Base-by-base conservation (phyloP, 73 alveolate genomes). In the Paramecium bursaria region DNA sequence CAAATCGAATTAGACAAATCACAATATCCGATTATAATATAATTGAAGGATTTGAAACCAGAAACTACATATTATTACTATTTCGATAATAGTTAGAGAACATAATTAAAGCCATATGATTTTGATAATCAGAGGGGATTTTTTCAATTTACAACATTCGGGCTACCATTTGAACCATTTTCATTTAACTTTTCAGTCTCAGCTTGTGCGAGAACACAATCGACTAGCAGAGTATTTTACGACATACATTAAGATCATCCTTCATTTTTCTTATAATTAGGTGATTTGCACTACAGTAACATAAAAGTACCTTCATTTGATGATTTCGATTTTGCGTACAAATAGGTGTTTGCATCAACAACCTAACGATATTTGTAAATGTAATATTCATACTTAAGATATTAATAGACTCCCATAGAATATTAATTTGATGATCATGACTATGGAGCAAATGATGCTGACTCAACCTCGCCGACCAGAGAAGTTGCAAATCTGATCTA, bases 381-480 rank as follows among this genome's bases (percentile, higher is more conserved):
- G 4, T 0, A 30, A 4, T 4, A 57, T 30, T 57, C 17, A 10
- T 26, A 15, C 15, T n/a, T n/a, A n/a, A 26, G 76, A 57, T 57
- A 67, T 67, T n/a, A 67, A 42, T 67, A 67, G 27, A 57, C 44
- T 2, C 60, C 82, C 2, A 14, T 67, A 0, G 82, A 67, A 67
- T 67, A 67, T 67, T 30, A 67, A 67, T 67, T 67, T 67, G 57
- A 67, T 42, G 82, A 33, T 42, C 80, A 61, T 33, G 80, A 61
- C 30, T 61, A 27, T 33, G 80, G 80, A 1, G 39, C 14, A 10
- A 61, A 61, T 31, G 80, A 61, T 31, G 80, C 80, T 35, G 80
- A 61, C 30, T 51, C 55, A n/a, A 61, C 54, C 2, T 22, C 49
- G 15, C 51, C 55, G 17, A 67, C 82, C 1, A 67, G 82, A 67